phyloP scores from a whole-genome alignment of 176 grass and related monocot species.

The Bothriochloa decipiens region DNA sequence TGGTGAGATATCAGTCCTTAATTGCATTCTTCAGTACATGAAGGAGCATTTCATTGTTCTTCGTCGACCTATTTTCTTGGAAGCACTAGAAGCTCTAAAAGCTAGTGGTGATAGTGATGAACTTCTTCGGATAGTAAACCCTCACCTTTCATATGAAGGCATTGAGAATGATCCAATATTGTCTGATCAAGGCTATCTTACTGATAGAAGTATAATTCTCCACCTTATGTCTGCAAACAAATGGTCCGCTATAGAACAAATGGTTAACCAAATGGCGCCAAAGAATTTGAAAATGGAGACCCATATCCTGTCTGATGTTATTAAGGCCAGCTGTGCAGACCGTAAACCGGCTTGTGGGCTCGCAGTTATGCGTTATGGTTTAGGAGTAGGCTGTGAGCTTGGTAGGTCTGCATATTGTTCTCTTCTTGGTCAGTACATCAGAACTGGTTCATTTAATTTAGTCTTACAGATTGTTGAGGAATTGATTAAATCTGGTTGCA shows the following conservation, averaged over 20 bases:
- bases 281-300: constrained; percentile 57
- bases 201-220: constrained; percentile 59
- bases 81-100: constrained; percentile 73
- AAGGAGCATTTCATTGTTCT: constrained; percentile 75
- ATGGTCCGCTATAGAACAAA: constrained; percentile 58
- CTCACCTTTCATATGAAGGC: constrained; percentile 63
- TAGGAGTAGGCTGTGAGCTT: constrained; percentile 51
- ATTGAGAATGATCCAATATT: constrained; percentile 49
- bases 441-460: constrained; percentile 49
- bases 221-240: constrained; percentile 59
- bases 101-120: constrained; percentile 46
- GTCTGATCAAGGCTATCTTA: constrained; percentile 50
- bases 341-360: constrained; percentile 60
- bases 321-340: constrained; percentile 55
- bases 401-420: constrained; percentile 61
- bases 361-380: constrained; percentile 46
- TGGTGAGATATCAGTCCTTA: constrained; percentile 61
- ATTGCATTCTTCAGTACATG: constrained; percentile 69
- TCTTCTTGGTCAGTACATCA: constrained; percentile 70
- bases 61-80: constrained; percentile 57
- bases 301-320: constrained; percentile 56
- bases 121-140: constrained; percentile 79
- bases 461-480: constrained; percentile 56
- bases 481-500: constrained; percentile 59
- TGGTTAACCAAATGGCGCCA: constrained; percentile 39